Conservation (phyloP, 2,329 filamentous ascomycete species). For the Pyricularia sp. region DNA sequence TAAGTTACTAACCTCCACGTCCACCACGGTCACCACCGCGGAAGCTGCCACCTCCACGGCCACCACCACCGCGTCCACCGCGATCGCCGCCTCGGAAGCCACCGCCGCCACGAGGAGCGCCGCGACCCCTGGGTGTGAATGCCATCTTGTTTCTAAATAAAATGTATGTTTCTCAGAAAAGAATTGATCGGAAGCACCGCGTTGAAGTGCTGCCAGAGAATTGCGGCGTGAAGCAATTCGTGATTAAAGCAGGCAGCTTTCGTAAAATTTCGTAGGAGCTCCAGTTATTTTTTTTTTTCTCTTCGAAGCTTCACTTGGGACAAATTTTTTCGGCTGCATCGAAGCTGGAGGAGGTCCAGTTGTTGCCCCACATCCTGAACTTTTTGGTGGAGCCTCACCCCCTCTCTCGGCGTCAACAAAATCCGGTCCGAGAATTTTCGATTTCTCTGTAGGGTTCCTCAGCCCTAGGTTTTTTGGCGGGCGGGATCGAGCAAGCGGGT, state of each 20-base stretch:
- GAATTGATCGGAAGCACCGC: not conserved
- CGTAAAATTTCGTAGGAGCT: not conserved
- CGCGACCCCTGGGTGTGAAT: conserved; percentile 33
- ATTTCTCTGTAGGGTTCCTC: conserved; percentile 8
- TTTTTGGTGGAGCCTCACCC: not conserved
- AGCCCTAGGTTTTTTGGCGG: conserved; percentile 7
- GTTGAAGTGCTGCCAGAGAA: not conserved
- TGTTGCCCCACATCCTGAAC: not conserved
- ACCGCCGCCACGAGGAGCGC: conserved; percentile 25
- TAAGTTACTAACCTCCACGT: conserved; percentile 22
- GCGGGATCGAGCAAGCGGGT: not conserved
- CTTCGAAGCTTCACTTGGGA: not conserved
- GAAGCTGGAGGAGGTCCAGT: conserved; percentile 1
- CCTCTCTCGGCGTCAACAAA: not conserved
- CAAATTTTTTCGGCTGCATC: conserved; percentile 1
- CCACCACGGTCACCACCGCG: conserved; percentile 25
- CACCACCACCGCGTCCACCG: conserved; percentile 18
- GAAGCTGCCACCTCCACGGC: conserved; percentile 15
- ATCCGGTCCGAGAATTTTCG: not conserved
- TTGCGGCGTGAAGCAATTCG: conserved; percentile 2
- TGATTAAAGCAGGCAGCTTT: not conserved
- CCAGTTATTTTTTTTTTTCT: not conserved
- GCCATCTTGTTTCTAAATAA: conserved; percentile 23
- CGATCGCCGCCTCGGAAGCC: conserved; percentile 24
- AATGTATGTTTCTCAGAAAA: not conserved